Percentiles rank a stretch among this genome's conserved stretches.
Evolutionary conservation across 805 yeast species (phyloP).

Genomic region (Monosporozyma unispora): DNA sequence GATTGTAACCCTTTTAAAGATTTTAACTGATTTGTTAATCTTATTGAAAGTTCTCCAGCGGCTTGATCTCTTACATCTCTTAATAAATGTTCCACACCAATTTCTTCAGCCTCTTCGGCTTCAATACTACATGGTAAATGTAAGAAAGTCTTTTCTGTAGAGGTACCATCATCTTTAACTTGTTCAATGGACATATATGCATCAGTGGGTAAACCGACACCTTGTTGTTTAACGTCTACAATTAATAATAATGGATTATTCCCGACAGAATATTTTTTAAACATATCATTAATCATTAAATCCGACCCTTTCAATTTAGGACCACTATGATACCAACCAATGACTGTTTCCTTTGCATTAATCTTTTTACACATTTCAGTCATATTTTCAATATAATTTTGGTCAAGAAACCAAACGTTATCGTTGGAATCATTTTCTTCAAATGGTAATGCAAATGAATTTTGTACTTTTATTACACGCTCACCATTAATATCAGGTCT

Average conservation of each 20-base stretch:
- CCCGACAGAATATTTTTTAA: slow-evolving; percentile 70
- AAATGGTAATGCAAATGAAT: slow-evolving; percentile 94
- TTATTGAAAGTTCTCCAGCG: slow-evolving; percentile 81
- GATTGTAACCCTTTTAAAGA: slow-evolving; percentile 79
- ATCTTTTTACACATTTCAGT: slow-evolving; percentile 96
- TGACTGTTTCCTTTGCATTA: slow-evolving; percentile 89
- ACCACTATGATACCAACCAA: slow-evolving; percentile 99
- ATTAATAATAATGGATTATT: slow-evolving; percentile 65
- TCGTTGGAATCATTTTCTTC: slow-evolving; percentile 93
- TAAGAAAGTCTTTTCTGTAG: slow-evolving; percentile 84
- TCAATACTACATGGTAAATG: slow-evolving; percentile 88
- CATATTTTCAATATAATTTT: slow-evolving; percentile 92
- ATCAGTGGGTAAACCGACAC: slow-evolving; percentile 89
- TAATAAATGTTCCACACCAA: slow-evolving; percentile 92
- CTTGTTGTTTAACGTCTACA: slow-evolving; percentile 78
- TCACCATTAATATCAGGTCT: neutral
- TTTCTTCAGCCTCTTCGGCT: slow-evolving; percentile 99
- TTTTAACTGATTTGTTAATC: slow-evolving; percentile 80
- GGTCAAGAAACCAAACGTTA: slow-evolving; percentile 94
- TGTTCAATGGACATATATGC: slow-evolving; percentile 92
- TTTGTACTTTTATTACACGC: slow-evolving; percentile 59
- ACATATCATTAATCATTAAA: slow-evolving; percentile 80
- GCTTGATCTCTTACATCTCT: slow-evolving; percentile 96
- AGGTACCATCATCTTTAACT: slow-evolving; percentile 90
- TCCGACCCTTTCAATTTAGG: slow-evolving; percentile 86